Percentiles rank a stretch among this genome's conserved stretches.
Evolutionary conservation across 345 rosid species (phyloP).

Genomic region (Fremontodendron californicum): DNA sequence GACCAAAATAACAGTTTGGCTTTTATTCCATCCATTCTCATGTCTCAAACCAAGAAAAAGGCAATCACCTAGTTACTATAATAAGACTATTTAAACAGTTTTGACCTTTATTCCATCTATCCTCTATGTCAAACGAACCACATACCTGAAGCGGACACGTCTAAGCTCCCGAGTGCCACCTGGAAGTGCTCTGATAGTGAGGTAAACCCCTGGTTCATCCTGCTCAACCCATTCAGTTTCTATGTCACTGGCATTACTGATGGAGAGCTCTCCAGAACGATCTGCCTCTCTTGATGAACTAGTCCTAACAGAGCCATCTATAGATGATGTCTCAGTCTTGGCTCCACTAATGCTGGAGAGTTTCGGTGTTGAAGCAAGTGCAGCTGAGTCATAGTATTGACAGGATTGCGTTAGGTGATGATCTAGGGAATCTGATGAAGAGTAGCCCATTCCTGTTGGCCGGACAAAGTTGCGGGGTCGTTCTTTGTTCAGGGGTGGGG

Average conservation of each 20-base stretch:
- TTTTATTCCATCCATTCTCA: background rate
- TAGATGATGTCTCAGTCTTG: slow-evolving; percentile 71
- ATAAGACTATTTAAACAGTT: background rate
- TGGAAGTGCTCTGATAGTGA: slow-evolving; percentile 73
- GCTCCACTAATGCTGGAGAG: slow-evolving; percentile 65
- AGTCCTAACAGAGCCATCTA: slow-evolving; percentile 65
- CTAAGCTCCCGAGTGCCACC: slow-evolving; percentile 85
- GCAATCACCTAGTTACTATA: background rate
- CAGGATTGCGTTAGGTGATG: slow-evolving; percentile 48
- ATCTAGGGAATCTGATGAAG: slow-evolving; percentile 63
- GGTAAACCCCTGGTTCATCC: slow-evolving; percentile 93
- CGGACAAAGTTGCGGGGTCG: slow-evolving; percentile 38
- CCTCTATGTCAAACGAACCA: background rate
- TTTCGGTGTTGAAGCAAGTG: slow-evolving; percentile 64
- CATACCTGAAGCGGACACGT: slow-evolving; percentile 93
- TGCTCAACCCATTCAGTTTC: slow-evolving; percentile 97
- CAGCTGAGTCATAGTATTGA: slow-evolving; percentile 41
- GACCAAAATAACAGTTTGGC: background rate
- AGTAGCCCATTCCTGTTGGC: slow-evolving; percentile 47
- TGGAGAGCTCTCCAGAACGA: slow-evolving; percentile 70
- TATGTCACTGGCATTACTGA: slow-evolving; percentile 86
- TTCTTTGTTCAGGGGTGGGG: slow-evolving; percentile 79
- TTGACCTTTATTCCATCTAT: background rate
- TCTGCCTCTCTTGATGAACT: slow-evolving; percentile 76
- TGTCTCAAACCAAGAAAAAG: background rate